Conservation (phyloP, 176 grass and related monocot genomes). For the Dactylis glomerata region DNA sequence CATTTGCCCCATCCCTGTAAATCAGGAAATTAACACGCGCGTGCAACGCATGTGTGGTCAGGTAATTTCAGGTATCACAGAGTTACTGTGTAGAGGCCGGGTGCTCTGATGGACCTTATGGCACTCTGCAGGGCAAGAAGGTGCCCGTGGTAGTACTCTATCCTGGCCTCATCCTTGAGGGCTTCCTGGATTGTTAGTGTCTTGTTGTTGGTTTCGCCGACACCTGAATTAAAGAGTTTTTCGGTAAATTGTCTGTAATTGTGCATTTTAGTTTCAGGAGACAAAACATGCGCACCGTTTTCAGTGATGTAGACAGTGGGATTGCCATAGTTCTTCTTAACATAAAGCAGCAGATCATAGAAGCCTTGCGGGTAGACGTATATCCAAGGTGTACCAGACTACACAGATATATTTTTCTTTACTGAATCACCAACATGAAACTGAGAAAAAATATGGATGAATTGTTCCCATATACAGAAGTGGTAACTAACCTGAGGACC, state of each 20-base stretch:
- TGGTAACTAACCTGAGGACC: constrained; percentile 41
- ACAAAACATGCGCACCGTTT: constrained; percentile 39
- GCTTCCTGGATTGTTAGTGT: constrained; percentile 34
- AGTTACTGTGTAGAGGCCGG: not conserved
- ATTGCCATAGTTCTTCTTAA: constrained; percentile 59
- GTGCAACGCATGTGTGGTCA: not conserved
- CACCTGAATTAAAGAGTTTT: not conserved
- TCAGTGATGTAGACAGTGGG: constrained; percentile 60
- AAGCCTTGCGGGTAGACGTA: constrained; percentile 58
- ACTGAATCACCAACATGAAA: not conserved
- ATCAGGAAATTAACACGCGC: not conserved
- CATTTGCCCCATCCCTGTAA: constrained; percentile 40
- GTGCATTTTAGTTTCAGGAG: not conserved
- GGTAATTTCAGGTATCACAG: not conserved
- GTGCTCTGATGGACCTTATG: constrained; percentile 37
- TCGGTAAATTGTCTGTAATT: not conserved
- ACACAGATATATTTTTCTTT: not conserved
- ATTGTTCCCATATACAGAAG: not conserved
- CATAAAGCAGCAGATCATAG: constrained; percentile 42
- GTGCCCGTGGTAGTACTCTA: constrained; percentile 45
- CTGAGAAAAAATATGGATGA: not conserved
- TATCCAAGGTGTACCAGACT: constrained; percentile 44
- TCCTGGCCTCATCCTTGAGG: constrained; percentile 45
- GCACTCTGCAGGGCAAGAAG: constrained; percentile 29
- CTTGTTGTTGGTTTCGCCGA: constrained; percentile 35